Base-by-base conservation (phyloP, 768 basidiomycete genomes). In the Tephrocybe sp. region DNA sequence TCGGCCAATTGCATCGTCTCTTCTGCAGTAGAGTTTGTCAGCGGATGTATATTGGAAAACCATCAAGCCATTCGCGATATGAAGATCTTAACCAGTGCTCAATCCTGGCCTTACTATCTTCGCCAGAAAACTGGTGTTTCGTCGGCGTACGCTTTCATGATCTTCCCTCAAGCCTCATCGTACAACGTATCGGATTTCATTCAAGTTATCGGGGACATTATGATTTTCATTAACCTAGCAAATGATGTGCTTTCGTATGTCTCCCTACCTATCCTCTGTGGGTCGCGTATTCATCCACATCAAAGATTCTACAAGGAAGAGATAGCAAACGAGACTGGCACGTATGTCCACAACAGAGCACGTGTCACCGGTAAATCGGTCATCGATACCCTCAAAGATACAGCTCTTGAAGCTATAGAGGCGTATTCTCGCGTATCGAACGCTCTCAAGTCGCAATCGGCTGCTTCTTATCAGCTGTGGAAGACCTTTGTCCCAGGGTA, bases 231-330 rank as follows among this genome's bases (percentile, higher is more conserved):
- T n/a, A 42, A 42, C 25, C 26, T 42, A 11, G 22, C 26, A 16
- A 42, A 42, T 19, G 40, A 42, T 16, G 25, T 42, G 11, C 27
- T 42, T 11, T 42, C 40, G 40, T 42, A 42, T 4, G 40, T 27
- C 6, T 9, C 7, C 21, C 5, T 4, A 15, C 12, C 4, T 31
- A 7, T 21, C 12, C 5, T 28, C n/a, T 26, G n/a, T n/a, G 9
- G 3, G 7, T 12, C n/a, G 24, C 5, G 25, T 19, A 15, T 4
- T n/a, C 34, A 16, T 27, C 27, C 24, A 28, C 9, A 13, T 8
- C 19, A 22, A 16, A 48, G 47, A 5, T 48, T 48, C 18, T 48
- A 39, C 27, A 48, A 48, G n/a, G 47, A 48, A 21, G 26, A 48
- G 22, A 13, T 37, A 25, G 47, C 24, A 6, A 26, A n/a, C 6